Base-by-base conservation (phyloP, 2,329 filamentous ascomycete genomes). In the Herpotrichia juniperi region DNA sequence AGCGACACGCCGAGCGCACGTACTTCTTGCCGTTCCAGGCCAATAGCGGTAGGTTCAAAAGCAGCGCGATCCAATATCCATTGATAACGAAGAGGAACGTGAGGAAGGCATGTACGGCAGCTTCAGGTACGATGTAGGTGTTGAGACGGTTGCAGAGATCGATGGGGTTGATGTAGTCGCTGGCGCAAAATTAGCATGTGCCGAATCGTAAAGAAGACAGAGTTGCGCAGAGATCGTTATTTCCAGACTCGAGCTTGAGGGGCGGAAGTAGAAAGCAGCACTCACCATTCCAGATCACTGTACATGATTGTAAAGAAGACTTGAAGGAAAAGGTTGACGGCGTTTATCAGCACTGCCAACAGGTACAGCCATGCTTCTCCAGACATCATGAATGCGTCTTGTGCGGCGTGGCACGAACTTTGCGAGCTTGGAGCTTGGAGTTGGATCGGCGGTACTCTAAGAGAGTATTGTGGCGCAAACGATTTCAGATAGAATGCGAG, bases 281-380 rank as follows among this genome's bases (percentile, higher is more conserved):
- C 90, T 72, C 81, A 96, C 93, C 94, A 99, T 89, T 99, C 94
- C 71, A 99, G 80, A 84, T 99, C 94, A 78, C 91, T 96, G 81
- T 97, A 99, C 96, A 99, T 99, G 74, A 99, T 99, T 53, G 94
- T 99, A 82, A 99, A 99, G 85, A 99, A 99, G 69, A 99, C 94
- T 82, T 99, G 96, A 52, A 99, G 85, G 79, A 99, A 99, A 73
- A 99, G 86, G 83, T 99, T 99, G 86, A 99, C 93, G 81, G 94
- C 94, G 82, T 99, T 99, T 83, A 99, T 96, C 76, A 99, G 85
- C 78, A 99, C 96, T 79, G 93, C 88, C 79, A 99, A 84, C 70
- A 99, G 87, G 82, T 96, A 99, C 76, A 99, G 83, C 94, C 94
- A 97, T 76, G 93, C 93, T 85, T 97, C 93, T 78, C 93, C 93